Evolutionary conservation across 768 basidiomycete species (phyloP).

Genomic region (Austroboletus festivus): DNA sequence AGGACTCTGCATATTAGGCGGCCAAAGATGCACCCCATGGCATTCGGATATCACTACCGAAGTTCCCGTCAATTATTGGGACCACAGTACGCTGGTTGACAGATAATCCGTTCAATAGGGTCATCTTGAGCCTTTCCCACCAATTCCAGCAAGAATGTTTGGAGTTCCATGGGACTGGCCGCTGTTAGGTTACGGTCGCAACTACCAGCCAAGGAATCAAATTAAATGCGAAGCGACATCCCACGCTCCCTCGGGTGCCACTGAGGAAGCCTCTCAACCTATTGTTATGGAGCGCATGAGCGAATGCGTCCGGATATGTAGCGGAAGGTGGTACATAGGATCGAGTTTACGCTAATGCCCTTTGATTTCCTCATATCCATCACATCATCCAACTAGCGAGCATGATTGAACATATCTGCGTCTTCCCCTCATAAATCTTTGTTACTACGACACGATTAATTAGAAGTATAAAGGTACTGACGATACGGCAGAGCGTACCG

Average conservation of each 20-base stretch:
- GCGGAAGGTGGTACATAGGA: constrained; percentile 1
- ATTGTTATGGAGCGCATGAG: neutral
- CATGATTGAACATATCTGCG: neutral
- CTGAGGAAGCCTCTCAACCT: constrained; percentile 19
- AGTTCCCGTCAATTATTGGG: constrained; percentile 34
- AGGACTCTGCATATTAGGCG: neutral
- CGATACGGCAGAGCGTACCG: constrained; percentile 34
- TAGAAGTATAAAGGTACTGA: neutral
- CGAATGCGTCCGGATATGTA: too few relatives aligned
- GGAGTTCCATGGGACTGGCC: constrained; percentile 43
- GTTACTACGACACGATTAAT: constrained; percentile 3
- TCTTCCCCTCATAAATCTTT: constrained; percentile 9
- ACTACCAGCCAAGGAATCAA: neutral
- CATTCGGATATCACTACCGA: constrained; percentile 28
- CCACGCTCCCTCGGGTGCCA: constrained; percentile 19
- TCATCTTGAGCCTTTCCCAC: constrained; percentile 42
- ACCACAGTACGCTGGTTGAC: constrained; percentile 32
- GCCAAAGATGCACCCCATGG: constrained; percentile 21
- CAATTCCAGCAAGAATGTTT: constrained; percentile 54
- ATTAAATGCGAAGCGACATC: constrained; percentile 28
- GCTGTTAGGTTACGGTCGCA: neutral
- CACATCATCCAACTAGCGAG: neutral
- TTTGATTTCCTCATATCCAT: constrained; percentile 1
- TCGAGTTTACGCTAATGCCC: constrained; percentile 13
- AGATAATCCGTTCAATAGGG: constrained; percentile 24